phyloP scores from a whole-genome alignment of 148 eudicot genomes.

The Vaccinium corymbosum region DNA sequence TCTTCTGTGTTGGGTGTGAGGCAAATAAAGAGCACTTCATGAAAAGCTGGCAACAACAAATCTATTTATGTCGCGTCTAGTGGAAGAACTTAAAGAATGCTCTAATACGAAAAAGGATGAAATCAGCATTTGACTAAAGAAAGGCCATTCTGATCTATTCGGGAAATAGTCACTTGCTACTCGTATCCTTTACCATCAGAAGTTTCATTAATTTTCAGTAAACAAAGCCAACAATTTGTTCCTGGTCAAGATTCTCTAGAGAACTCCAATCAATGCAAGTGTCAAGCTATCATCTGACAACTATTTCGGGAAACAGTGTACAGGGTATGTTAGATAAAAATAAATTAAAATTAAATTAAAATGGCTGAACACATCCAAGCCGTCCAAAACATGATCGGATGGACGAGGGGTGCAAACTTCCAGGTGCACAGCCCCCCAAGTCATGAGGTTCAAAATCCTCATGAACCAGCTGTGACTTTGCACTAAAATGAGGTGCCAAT shows the following conservation, averaged over 20 bases:
- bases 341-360: no score
- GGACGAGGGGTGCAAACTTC: no score
- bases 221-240: background rate
- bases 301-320: background rate
- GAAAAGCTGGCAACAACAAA: background rate
- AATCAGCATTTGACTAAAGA: conserved; percentile 2
- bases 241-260: background rate
- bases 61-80: background rate
- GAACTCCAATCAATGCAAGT: background rate
- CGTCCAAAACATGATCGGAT: no score
- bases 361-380: no score
- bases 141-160: background rate
- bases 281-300: background rate
- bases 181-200: background rate
- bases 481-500: no score
- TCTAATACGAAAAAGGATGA: background rate
- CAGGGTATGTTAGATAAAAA: background rate
- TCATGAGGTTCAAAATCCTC: no score
- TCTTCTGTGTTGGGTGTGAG: background rate
- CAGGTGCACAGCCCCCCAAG: no score
- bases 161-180: background rate
- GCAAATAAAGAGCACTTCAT: background rate
- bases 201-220: background rate
- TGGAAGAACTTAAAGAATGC: background rate
- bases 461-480: no score